Percentiles rank a stretch among this genome's conserved stretches.
Conservation (phyloP, 2,329 filamentous ascomycete species). For the Ceratocystis papillata region DNA sequence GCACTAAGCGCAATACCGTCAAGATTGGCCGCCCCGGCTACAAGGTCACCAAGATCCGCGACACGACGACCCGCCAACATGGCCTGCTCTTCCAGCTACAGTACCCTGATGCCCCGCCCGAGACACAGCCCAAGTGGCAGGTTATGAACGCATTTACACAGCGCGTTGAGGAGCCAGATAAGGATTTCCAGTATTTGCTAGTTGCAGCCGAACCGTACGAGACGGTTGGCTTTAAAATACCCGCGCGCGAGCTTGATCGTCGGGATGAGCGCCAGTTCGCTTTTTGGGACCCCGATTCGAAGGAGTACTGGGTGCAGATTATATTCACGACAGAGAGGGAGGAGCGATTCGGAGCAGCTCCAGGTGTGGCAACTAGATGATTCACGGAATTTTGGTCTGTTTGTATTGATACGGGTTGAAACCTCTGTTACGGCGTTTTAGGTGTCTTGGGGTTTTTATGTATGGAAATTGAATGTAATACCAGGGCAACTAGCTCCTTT, state of each 20-base stretch:
- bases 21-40: constrained; percentile 96
- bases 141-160: constrained; percentile 99
- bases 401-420: constrained; percentile 9
- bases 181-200: constrained; percentile 86
- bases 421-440: constrained; percentile 4
- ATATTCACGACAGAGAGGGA: constrained; percentile 98
- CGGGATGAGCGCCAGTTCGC: constrained; percentile 80
- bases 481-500: constrained; percentile 2
- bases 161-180: constrained; percentile 87
- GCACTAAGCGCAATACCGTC: constrained; percentile 68
- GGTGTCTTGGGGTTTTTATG: constrained; percentile 6
- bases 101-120: constrained; percentile 77
- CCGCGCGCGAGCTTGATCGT: constrained; percentile 83
- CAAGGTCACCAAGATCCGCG: constrained; percentile 92
- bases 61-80: constrained; percentile 77
- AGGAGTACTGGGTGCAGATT: constrained; percentile 95
- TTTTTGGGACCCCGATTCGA: constrained; percentile 90
- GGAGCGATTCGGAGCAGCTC: constrained; percentile 66
- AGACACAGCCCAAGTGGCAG: constrained; percentile 68
- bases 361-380: constrained; percentile 41
- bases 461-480: constrained; percentile 10
- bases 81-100: constrained; percentile 93
- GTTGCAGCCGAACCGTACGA: constrained; percentile 97
- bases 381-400: background rate
- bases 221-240: constrained; percentile 92